These are phyloP conservation scores for Elsinoe arachidis DNA, from an alignment of 2,329 filamentous ascomycete species.

Conservation along the genomic window DNA sequence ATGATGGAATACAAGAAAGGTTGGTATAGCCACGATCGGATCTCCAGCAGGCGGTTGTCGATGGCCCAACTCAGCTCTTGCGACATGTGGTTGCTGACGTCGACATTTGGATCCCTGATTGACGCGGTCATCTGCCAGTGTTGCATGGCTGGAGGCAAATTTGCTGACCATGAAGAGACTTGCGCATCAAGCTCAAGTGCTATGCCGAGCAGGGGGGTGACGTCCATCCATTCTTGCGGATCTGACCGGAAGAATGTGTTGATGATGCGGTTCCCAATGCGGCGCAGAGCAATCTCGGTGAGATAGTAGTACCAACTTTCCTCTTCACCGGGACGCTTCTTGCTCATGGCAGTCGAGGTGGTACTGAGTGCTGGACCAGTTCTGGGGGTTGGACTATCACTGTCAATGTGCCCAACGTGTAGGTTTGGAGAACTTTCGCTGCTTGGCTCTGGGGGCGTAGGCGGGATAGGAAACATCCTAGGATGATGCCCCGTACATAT, in stretches of 20 bases:
- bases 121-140: slow-evolving; percentile 16
- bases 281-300: slow-evolving; percentile 35
- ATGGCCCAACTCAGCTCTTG: slow-evolving; percentile 25
- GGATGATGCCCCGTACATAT: slow-evolving; percentile 31
- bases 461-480: slow-evolving; percentile 26
- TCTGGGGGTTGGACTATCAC: too few species aligned
- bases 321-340: slow-evolving; percentile 23
- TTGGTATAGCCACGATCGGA: slow-evolving; percentile 25
- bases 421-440: neutral
- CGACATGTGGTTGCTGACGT: slow-evolving; percentile 19
- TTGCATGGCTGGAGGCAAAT: slow-evolving; percentile 25
- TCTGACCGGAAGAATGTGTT: slow-evolving; percentile 26
- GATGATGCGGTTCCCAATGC: slow-evolving; percentile 36
- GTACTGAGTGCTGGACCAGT: too few species aligned
- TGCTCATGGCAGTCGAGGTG: too few species aligned
- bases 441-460: slow-evolving; percentile 15
- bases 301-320: slow-evolving; percentile 39
- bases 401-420: too few species aligned
- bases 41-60: slow-evolving; percentile 23
- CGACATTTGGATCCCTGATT: slow-evolving; percentile 11
- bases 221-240: slow-evolving; percentile 20
- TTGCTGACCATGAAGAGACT: slow-evolving; percentile 22
- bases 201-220: slow-evolving; percentile 21
- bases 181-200: slow-evolving; percentile 26
- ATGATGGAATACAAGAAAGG: slow-evolving; percentile 26